Evolutionary conservation across 2,329 filamentous ascomycete genomes (phyloP), one percentile per base, ranked within the genome.

Genomic region (Aspergillus arachidicola): DNA sequence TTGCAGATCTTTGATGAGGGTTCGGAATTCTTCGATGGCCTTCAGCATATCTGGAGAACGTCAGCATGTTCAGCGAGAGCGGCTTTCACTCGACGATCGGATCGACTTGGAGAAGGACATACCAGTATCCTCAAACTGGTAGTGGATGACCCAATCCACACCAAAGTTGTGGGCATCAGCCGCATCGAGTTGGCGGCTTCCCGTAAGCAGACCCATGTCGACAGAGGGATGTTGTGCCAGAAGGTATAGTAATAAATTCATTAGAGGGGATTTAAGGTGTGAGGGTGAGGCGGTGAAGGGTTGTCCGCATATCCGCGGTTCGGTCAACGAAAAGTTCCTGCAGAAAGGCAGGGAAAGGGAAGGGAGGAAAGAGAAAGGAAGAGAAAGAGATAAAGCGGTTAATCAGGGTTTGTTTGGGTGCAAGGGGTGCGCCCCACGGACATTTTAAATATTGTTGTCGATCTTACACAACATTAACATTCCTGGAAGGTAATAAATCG

Each of bases 101-200:
- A 28, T 28, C 16, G 19, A 34, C 3, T 21, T 36, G 5, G 9
- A 28, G 19, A 23, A n/a, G 46, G 32, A 68, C 79, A 58, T 82
- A 91, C 91, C 87, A 61, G 87, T 85, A 51, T 87, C 82, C 30
- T 88, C 85, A 73, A 94, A 89, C 62, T 89, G 84, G 79, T 92
- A 97, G 73, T 89, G 87, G 66, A 97, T 86, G 62, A 97, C 93
- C 83, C 93, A 97, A 82, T 97, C 94, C 64, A 97, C 92, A 59
- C 91, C 85, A 72, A 89, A 83, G 71, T 89, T 90, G 57, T 81
- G 82, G 66, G 82, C 74, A 41, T 76, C 71, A 21, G 68, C 62
- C 21, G 65, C 60, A 11, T 69, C 65, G n/a, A 61, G 41, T 21
- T 65, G 65, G 57, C 58, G 60, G 57, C 68, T 62, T 23, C 68